Base-by-base conservation (phyloP, 768 basidiomycete species). In the Amanita subjunquillea region DNA sequence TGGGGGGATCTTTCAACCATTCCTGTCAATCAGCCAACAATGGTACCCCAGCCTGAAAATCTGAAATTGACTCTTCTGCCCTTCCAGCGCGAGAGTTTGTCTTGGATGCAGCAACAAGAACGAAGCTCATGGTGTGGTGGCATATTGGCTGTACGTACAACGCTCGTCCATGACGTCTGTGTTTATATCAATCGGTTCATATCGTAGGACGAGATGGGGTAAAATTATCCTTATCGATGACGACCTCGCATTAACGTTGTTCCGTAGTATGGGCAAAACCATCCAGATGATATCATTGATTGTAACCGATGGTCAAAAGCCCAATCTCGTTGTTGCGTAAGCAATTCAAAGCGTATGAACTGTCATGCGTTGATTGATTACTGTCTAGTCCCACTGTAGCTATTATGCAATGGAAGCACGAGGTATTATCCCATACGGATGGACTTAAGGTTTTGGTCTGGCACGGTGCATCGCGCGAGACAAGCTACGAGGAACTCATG, bases 61-160 rank as follows among this genome's bases (percentile, higher is more conserved):
- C 71, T 98, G 55, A 95, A 91, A 64, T 77, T 90, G 47, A 82
- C 78, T 0, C 77, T 99, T 3, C 72, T 99, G 34, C 95, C 94
- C 1, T 99, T 98, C 78, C 96, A 99, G 65, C 81, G 79, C 49
- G 96, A 99, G 69, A 91, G 90, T 68, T 72, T 99, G 57, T 85
- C 74, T 61, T 99, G 96, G 96, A 95, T 99, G 91, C 79, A 81
- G 58, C 77, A 90, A 62, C 96, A 98, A 70, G 96, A 99, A 65
- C 71, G 83, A 50, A 78, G 87, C 6, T 68, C 81, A 2, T 98
- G 94, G 90, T 72, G 75, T 45, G 96, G 95, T 36, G 96, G 95
- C 4, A 85, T 97, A 81, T 74, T 97, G 50, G 91, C 93, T 17
- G 89, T 89, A 67, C 59, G 85, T 71, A 39, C 51, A 17, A 49